These are phyloP conservation scores for Ogataea haglerorum DNA, from an alignment of 805 yeast species.

Conservation along the genomic window DNA sequence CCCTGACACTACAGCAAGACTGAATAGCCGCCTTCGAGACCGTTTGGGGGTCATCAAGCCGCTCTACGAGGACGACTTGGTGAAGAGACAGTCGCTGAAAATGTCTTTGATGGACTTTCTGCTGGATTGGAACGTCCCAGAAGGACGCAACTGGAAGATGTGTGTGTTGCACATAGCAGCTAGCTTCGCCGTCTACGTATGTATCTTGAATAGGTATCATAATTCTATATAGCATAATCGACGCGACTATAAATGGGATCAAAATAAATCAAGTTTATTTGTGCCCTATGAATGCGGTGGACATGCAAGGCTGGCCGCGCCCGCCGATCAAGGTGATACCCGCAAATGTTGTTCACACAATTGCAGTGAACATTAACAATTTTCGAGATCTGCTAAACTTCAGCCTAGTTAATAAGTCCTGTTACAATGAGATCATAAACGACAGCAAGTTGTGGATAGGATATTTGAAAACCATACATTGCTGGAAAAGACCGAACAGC, in stretches of 20 bases:
- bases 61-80: slow-evolving; percentile 4
- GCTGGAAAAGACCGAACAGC: slow-evolving; percentile 20
- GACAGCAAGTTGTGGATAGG: slow-evolving; percentile 27
- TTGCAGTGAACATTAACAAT: slow-evolving; percentile 22
- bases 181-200: slow-evolving; percentile 4
- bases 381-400: slow-evolving; percentile 29
- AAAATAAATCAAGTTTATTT: background rate
- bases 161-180: slow-evolving; percentile 13
- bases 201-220: slow-evolving; percentile 19
- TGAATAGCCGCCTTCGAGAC: slow-evolving; percentile 2
- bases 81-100: slow-evolving; percentile 8
- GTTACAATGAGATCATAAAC: slow-evolving; percentile 23
- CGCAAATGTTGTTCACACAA: slow-evolving; percentile 14
- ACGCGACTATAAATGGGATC: slow-evolving; percentile 11
- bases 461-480: slow-evolving; percentile 19
- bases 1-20: slow-evolving; percentile 7
- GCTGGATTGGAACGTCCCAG: slow-evolving; percentile 25
- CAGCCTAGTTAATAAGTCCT: slow-evolving; percentile 26
- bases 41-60: slow-evolving; percentile 9
- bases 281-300: slow-evolving; percentile 3
- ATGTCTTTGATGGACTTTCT: slow-evolving; percentile 2
- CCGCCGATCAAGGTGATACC: slow-evolving; percentile 14
- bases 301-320: slow-evolving; percentile 4
- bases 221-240: slow-evolving; percentile 15
- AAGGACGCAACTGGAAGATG: slow-evolving; percentile 6